Evolutionary conservation across 371 early-diverging fungal genomes (phyloP).

Genomic region (Rhizomucor miehei): DNA sequence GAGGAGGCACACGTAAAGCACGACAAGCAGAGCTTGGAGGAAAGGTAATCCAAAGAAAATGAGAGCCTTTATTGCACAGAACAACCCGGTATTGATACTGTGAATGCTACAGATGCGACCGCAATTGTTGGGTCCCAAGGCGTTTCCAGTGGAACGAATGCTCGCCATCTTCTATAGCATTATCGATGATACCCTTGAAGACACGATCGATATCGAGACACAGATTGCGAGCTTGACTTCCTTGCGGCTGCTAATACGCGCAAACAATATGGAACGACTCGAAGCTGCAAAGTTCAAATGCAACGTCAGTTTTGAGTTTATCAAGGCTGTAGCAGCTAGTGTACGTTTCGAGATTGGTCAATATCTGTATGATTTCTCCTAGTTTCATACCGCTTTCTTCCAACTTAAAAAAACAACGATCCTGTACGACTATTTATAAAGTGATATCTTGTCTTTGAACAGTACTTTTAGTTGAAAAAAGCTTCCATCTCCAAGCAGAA

Average conservation of each 20-base stretch:
- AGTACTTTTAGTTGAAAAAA: no score
- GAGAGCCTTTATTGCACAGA: not conserved
- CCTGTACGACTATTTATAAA: no score
- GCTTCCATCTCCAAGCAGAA: no score
- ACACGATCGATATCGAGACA: constrained; percentile 74
- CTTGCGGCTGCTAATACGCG: constrained; percentile 65
- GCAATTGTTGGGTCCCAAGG: constrained; percentile 85
- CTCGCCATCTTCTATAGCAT: constrained; percentile 94
- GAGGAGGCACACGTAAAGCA: constrained; percentile 42
- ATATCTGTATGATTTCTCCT: constrained; percentile 78
- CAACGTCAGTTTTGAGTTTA: constrained; percentile 79
- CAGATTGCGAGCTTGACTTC: constrained; percentile 83
- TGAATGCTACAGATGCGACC: constrained; percentile 58
- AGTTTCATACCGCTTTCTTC: no score
- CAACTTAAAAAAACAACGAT: no score
- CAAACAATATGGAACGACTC: constrained; percentile 68
- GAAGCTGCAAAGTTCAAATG: constrained; percentile 83
- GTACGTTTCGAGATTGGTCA: constrained; percentile 81
- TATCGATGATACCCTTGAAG: constrained; percentile 64
- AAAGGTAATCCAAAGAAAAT: constrained; percentile 16
- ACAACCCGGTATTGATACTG: not conserved
- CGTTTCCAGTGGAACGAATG: constrained; percentile 91
- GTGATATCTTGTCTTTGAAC: no score
- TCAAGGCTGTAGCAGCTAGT: constrained; percentile 60
- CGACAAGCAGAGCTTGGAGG: constrained; percentile 38